Evolutionary conservation across 164 flowering plant species (phyloP), one percentile per base, ranked within the genome.

Genomic region (Echeveria elegans): DNA sequence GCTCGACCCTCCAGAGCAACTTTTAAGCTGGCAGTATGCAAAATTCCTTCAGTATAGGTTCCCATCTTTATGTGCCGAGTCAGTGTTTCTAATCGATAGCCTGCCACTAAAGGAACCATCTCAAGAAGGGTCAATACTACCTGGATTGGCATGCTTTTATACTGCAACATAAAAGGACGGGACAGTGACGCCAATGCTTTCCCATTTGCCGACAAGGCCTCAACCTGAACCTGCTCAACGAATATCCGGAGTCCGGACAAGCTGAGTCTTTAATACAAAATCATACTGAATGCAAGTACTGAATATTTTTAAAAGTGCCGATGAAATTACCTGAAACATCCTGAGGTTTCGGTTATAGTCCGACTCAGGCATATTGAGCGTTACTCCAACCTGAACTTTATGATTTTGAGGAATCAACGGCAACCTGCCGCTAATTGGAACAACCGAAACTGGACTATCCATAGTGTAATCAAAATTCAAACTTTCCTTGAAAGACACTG

Each of bases 391-490:
- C 79, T 79, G 77, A 77, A 87, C 69, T 32, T 84, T 86, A 23
- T 82, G 90, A 71, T 78, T 66, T 48, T 64, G 74, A n/a, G 89
- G 89, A 40, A 88, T 77, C 50, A 79, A 71, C 59, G 76, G 77
- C 9, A 62, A 64, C 2, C 73, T 76, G 6, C 11, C 60, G 47
- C 72, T 68, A 7, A 89, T 45, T 0, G 89, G 95, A 32, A 88
- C 79, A 69, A 66, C 81, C 15, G 97, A 90, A 30, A 78, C 88
- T 0, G 98, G 98, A 59, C 82, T 82, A 38, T 59, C 72, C 78
- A 80, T 80, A 0, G 89, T 84, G 69, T 84, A 91, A 76, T 94
- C 97, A 70, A 91, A 94, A 82, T 79, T 85, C 86, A 94, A 71
- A 2, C 16, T 28, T 65, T 84, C 81, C 69, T 80, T 71, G 61